These are phyloP conservation scores for Macrocybe sp. DNA, from an alignment of 1,284 basidiomycete genomes.

Conservation along the genomic window DNA sequence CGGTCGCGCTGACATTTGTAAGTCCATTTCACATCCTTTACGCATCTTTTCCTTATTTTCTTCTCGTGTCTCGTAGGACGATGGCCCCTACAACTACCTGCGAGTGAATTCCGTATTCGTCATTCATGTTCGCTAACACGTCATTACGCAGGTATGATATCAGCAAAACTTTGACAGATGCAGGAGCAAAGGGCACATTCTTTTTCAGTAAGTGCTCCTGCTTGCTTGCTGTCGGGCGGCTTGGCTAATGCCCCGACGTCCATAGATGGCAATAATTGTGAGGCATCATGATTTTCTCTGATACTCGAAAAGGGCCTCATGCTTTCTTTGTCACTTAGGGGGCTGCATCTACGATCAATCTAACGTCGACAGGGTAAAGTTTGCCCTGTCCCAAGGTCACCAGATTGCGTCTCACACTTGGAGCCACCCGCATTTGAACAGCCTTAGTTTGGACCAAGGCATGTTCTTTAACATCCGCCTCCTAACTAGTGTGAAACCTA, in stretches of 20 bases:
- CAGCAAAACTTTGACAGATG: slow-evolving; percentile 23
- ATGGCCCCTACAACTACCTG: slow-evolving; percentile 38
- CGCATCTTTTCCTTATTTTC: neutral
- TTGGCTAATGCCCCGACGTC: neutral
- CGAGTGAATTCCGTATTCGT: slow-evolving; percentile 20
- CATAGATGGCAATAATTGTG: slow-evolving; percentile 35
- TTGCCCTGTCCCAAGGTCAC: neutral
- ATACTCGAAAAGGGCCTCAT: too few relatives aligned
- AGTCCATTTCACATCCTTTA: neutral
- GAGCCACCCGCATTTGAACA: slow-evolving; percentile 30
- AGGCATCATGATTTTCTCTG: slow-evolving; percentile 4
- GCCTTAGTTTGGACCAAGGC: slow-evolving; percentile 30
- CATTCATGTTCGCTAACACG: neutral
- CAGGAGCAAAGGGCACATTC: slow-evolving; percentile 36
- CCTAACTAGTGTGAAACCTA: neutral
- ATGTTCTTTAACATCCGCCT: slow-evolving; percentile 3
- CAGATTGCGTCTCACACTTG: slow-evolving; percentile 30
- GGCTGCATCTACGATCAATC: neutral
- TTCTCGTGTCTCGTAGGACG: slow-evolving; percentile 27
- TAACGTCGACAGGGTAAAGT: neutral
- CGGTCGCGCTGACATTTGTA: slow-evolving; percentile 14
- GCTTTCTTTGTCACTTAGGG: neutral
- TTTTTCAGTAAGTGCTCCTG: slow-evolving; percentile 34
- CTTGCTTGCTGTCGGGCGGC: neutral
- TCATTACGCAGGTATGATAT: slow-evolving; percentile 23